A percentile compares a stretch with the other conserved stretches of the same genome.
Conservation (phyloP, 23 red algal genomes). For the Gracilaria domingensis region DNA sequence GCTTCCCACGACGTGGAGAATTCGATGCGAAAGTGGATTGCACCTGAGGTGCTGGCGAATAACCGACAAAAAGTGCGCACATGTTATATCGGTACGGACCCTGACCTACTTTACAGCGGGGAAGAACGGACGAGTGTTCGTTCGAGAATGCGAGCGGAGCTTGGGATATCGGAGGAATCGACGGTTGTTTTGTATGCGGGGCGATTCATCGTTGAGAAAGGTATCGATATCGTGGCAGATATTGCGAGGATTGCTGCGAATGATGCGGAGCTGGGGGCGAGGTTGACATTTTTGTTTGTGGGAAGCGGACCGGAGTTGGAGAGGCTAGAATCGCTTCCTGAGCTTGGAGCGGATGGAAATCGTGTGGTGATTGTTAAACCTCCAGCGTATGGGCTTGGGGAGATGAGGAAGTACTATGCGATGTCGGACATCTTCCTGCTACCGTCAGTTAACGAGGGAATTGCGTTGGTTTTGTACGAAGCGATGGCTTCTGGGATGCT, state of each 20-base stretch:
- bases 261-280: not conserved
- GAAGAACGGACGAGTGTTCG: constrained; percentile 14
- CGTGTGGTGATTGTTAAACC: constrained; percentile 32
- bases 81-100: constrained; percentile 71
- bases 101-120: constrained; percentile 23
- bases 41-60: not conserved
- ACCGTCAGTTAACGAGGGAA: constrained; percentile 68
- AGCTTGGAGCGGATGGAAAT: not conserved
- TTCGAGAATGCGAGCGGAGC: constrained; percentile 24
- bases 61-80: constrained; percentile 56
- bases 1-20: constrained; percentile 57
- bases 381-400: constrained; percentile 38
- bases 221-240: constrained; percentile 61
- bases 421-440: constrained; percentile 70
- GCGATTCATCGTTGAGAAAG: constrained; percentile 67
- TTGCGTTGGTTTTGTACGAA: constrained; percentile 66
- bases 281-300: constrained; percentile 59
- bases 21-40: constrained; percentile 65
- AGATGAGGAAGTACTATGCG: constrained; percentile 70
- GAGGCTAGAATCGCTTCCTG: constrained; percentile 22
- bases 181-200: constrained; percentile 67
- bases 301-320: constrained; percentile 39
- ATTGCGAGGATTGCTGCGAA: constrained; percentile 32
- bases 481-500: constrained; percentile 60
- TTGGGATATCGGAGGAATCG: constrained; percentile 37